Conservation (phyloP, 1,139 yeast genomes). For the Insectozyma bohioensis region DNA sequence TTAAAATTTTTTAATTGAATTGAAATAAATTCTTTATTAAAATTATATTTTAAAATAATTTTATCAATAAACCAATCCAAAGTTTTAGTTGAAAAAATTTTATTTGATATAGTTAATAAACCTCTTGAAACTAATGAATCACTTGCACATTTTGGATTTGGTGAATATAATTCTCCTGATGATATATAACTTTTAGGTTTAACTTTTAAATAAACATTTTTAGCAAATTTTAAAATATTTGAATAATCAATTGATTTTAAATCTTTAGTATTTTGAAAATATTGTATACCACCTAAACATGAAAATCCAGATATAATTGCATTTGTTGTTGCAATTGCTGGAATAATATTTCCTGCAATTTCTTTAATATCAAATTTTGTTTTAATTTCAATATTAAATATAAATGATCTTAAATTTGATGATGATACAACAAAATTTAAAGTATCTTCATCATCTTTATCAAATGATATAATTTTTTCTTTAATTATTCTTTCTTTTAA, state of each 20-base stretch:
- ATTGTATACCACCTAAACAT: slow-evolving; percentile 65
- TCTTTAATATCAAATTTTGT: slow-evolving; percentile 87
- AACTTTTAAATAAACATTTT: slow-evolving; percentile 20
- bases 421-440: slow-evolving; percentile 86
- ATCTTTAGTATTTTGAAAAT: slow-evolving; percentile 29
- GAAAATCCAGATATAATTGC: slow-evolving; percentile 93
- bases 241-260: slow-evolving; percentile 22
- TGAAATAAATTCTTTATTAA: slow-evolving; percentile 66
- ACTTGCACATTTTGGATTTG: slow-evolving; percentile 69
- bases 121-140: slow-evolving; percentile 65
- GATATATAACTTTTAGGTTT: slow-evolving; percentile 70
- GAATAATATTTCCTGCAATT: slow-evolving; percentile 96
- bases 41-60: slow-evolving; percentile 50
- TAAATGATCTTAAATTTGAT: slow-evolving; percentile 73
- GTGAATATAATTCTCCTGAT: slow-evolving; percentile 57
- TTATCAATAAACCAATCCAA: slow-evolving; percentile 47
- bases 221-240: slow-evolving; percentile 28
- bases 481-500: slow-evolving; percentile 52
- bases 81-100: slow-evolving; percentile 16
- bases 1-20: slow-evolving; percentile 58
- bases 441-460: slow-evolving; percentile 93
- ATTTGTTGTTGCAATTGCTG: slow-evolving; percentile 97
- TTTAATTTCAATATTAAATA: slow-evolving; percentile 71
- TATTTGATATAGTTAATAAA: slow-evolving; percentile 22
- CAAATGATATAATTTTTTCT: slow-evolving; percentile 63